phyloP scores from a whole-genome alignment of 129 eudicot species.

The Calendula officinalis region DNA sequence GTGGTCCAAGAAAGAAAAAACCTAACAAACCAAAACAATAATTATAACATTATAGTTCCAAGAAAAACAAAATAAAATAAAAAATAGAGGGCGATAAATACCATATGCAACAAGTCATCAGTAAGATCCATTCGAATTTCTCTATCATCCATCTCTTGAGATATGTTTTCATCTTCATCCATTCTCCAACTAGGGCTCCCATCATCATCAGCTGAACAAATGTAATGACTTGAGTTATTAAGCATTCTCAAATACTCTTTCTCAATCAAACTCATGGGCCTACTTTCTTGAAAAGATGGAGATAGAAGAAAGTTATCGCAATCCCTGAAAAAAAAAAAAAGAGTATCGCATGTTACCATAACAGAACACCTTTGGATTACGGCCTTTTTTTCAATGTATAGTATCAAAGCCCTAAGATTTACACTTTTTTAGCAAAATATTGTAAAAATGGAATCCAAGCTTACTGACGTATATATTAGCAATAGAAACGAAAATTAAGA shows the following conservation, averaged over 20 bases:
- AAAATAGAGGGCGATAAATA: slow-evolving; percentile 16
- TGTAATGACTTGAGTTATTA: slow-evolving; percentile 37
- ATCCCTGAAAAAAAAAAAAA: slow-evolving; percentile 43
- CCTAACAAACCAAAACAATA: slow-evolving; percentile 42
- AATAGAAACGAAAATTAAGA: background rate
- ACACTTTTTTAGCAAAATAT: background rate
- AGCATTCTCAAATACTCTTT: slow-evolving; percentile 34
- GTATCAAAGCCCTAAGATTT: slow-evolving; percentile 2
- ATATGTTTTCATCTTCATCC: slow-evolving; percentile 34
- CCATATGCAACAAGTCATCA: slow-evolving; percentile 95
- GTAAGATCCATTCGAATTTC: slow-evolving; percentile 92
- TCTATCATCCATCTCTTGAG: slow-evolving; percentile 42
- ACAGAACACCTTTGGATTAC: background rate
- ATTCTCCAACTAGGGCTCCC: slow-evolving; percentile 31
- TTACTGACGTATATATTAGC: background rate
- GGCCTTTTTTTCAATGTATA: background rate
- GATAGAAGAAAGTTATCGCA: slow-evolving; percentile 42
- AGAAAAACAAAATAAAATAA: slow-evolving; percentile 3
- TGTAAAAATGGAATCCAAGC: background rate
- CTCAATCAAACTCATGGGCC: slow-evolving; percentile 15
- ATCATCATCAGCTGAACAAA: slow-evolving; percentile 25
- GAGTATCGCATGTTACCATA: background rate
- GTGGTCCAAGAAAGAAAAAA: slow-evolving; percentile 81
- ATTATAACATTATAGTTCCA: slow-evolving; percentile 5
- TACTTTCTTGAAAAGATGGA: slow-evolving; percentile 30